Evolutionary conservation across 805 yeast species (phyloP).

Genomic region (Yarrowia sp.): DNA sequence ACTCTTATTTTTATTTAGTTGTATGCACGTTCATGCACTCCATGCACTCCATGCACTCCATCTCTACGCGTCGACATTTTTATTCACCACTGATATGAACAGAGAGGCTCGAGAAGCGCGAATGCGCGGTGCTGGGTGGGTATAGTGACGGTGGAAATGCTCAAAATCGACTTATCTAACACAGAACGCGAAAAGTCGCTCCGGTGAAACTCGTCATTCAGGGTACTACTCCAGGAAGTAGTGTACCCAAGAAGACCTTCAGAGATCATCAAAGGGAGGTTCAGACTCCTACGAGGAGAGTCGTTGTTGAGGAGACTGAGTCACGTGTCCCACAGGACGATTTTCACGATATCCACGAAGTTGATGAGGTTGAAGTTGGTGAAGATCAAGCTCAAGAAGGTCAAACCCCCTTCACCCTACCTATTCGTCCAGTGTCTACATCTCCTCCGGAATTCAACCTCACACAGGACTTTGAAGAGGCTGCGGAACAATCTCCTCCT

Average conservation of each 20-base stretch:
- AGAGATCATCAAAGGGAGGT: slow-evolving; percentile 2
- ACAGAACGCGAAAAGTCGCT: slow-evolving; percentile 33
- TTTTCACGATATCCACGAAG: background rate
- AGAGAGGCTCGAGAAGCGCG: slow-evolving; percentile 30
- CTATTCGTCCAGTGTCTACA: background rate
- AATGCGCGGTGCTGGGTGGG: slow-evolving; percentile 28
- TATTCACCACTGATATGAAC: slow-evolving; percentile 4
- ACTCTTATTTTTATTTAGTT: no score
- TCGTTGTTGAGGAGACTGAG: no score
- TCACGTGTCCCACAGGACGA: no score
- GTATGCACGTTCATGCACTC: background rate
- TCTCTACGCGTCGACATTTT: slow-evolving; percentile 10
- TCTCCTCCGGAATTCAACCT: slow-evolving; percentile 24
- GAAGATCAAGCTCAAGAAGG: background rate
- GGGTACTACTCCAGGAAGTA: slow-evolving; percentile 18
- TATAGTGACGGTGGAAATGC: background rate
- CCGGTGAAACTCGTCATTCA: slow-evolving; percentile 25
- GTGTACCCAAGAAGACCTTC: background rate
- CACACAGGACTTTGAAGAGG: slow-evolving; percentile 1
- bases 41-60: background rate
- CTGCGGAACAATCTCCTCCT: background rate
- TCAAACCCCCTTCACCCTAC: background rate
- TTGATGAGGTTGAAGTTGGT: background rate
- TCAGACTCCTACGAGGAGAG: background rate
- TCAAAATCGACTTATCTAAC: background rate